phyloP scores from a whole-genome alignment of 1,284 basidiomycete genomes.

The Volvariella surrecta region DNA sequence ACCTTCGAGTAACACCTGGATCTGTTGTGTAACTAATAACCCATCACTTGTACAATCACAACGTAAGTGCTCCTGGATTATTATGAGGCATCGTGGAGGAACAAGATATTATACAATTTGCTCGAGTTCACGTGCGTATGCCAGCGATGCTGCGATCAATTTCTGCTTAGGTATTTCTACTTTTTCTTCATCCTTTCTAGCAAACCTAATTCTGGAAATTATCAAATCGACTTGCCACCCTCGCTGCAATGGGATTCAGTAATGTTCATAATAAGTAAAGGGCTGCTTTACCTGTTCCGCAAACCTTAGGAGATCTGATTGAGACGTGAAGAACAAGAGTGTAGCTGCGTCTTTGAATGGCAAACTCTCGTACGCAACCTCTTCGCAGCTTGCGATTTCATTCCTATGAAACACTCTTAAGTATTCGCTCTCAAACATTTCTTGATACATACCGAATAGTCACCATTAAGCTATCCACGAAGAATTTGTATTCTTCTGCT shows the following conservation, averaged over 20 bases:
- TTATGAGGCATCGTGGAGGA: no score
- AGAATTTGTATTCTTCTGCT: constrained; percentile 83
- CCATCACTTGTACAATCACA: constrained; percentile 2
- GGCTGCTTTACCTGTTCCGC: constrained; percentile 56
- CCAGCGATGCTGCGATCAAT: constrained; percentile 66
- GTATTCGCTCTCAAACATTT: neutral
- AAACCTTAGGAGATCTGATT: constrained; percentile 70
- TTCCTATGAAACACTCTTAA: constrained; percentile 39
- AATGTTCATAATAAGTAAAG: neutral
- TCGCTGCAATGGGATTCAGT: constrained; percentile 35
- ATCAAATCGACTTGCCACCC: constrained; percentile 67
- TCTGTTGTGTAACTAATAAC: constrained; percentile 5
- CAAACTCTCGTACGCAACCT: constrained; percentile 81
- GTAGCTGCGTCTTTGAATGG: constrained; percentile 86
- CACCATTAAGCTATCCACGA: constrained; percentile 87
- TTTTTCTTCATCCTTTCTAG: constrained; percentile 67
- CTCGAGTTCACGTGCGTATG: constrained; percentile 80
- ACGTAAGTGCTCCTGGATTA: constrained; percentile 6
- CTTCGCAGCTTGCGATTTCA: constrained; percentile 91
- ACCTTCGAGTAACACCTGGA: constrained; percentile 64
- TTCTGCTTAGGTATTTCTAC: constrained; percentile 77
- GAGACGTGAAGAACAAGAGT: constrained; percentile 78
- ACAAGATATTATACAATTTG: constrained; percentile 71
- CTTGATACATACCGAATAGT: constrained; percentile 74
- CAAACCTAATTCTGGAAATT: constrained; percentile 51